Conservation (phyloP, 768 basidiomycete genomes). For the Gautieria morchelliformis region DNA sequence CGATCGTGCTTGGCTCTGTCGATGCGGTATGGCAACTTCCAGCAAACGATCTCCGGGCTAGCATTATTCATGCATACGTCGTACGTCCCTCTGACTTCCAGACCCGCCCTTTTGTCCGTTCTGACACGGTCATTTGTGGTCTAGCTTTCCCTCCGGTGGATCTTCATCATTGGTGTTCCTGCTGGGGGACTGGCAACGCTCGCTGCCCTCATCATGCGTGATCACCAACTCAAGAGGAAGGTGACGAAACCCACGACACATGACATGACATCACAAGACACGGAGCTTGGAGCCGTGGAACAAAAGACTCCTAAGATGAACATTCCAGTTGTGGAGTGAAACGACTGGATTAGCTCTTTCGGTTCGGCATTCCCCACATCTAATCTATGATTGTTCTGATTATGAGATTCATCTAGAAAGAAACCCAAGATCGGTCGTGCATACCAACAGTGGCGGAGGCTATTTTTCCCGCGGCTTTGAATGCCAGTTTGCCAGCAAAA, state of each 20-base stretch:
- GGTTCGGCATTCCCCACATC: too few species aligned
- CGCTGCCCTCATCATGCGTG: not conserved
- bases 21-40: not conserved
- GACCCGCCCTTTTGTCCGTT: not conserved
- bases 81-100: not conserved
- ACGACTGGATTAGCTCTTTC: not conserved
- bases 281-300: not conserved
- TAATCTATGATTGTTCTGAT: too few species aligned
- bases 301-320: too few species aligned
- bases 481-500: too few species aligned
- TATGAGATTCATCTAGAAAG: too few species aligned
- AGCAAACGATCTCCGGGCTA: not conserved
- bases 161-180: conserved; percentile 5
- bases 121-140: not conserved
- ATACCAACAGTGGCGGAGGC: too few species aligned
- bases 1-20: not conserved
- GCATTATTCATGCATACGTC: conserved; percentile 3
- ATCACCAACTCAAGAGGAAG: not conserved
- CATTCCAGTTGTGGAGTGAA: not conserved
- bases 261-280: not conserved
- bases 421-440: too few species aligned
- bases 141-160: conserved; percentile 2
- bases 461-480: too few species aligned
- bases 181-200: not conserved
- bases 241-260: not conserved